Percentiles rank a stretch among this genome's conserved stretches.
phyloP scores from a whole-genome alignment of 306 rosid species.

The Casuarina equisetifolia region DNA sequence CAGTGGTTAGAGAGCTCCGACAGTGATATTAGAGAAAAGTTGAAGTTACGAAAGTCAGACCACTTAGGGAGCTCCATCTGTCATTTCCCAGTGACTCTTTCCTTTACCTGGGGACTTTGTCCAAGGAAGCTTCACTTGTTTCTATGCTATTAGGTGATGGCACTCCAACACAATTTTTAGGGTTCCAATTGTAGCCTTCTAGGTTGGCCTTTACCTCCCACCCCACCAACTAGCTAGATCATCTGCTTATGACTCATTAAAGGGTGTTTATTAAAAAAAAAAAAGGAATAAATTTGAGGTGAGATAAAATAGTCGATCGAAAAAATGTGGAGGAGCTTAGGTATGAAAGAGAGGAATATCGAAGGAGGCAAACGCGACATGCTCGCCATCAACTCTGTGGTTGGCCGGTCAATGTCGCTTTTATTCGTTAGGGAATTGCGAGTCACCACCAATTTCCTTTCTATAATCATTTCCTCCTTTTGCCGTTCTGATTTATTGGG shows the following conservation, averaged over 20 bases:
- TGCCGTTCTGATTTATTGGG: constrained; percentile 3
- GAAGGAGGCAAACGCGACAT: constrained; percentile 33
- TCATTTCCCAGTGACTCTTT: constrained; percentile 33
- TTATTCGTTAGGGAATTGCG: constrained; percentile 37
- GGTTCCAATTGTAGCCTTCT: constrained; percentile 26
- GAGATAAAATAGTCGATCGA: constrained; percentile 40
- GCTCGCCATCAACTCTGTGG: constrained; percentile 58
- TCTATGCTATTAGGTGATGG: constrained; percentile 7
- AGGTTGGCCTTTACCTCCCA: not conserved
- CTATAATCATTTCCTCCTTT: constrained; percentile 27
- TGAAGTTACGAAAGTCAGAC: constrained; percentile 36
- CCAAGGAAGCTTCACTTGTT: constrained; percentile 14
- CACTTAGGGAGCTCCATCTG: constrained; percentile 53
- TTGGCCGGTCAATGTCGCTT: constrained; percentile 60
- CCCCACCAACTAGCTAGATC: no score
- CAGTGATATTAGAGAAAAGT: constrained; percentile 44
- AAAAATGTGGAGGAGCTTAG: constrained; percentile 7
- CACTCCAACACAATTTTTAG: not conserved
- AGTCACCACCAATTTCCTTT: constrained; percentile 46
- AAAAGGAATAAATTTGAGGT: not conserved
- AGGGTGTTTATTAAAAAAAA: no score
- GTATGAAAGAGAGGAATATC: constrained; percentile 17
- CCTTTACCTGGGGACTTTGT: constrained; percentile 25
- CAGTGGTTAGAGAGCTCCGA: constrained; percentile 47
- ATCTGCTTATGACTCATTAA: no score